phyloP scores from a whole-genome alignment of 1,284 basidiomycete genomes.

The Sphaerobolus stellatus region DNA sequence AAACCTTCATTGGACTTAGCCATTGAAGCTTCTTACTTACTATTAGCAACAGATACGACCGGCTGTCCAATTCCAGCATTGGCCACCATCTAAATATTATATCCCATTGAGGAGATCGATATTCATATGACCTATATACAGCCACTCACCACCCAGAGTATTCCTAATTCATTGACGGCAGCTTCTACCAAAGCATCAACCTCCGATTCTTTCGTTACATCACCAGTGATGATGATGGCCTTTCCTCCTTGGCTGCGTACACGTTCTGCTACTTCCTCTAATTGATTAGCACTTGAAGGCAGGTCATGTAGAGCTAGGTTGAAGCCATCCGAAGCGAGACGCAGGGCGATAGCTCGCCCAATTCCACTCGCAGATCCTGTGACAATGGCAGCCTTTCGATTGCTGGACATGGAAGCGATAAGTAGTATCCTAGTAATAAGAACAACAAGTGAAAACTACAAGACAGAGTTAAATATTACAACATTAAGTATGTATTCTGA shows the following conservation, averaged over 20 bases:
- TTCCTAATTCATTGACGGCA: not conserved
- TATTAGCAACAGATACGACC: not conserved
- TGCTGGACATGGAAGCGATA: too few species aligned
- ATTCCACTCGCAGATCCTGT: conserved; percentile 23
- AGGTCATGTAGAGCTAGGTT: conserved; percentile 3
- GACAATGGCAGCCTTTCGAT: conserved; percentile 20
- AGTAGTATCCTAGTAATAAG: too few species aligned
- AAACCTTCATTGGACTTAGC: not conserved
- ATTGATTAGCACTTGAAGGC: not conserved
- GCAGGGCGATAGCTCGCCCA: conserved; percentile 19
- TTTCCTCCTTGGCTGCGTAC: too few species aligned
- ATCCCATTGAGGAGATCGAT: not conserved
- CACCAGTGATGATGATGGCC: not conserved
- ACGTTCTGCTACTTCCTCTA: too few species aligned
- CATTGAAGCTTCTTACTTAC: not conserved
- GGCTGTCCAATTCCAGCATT: not conserved
- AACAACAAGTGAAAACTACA: too few species aligned
- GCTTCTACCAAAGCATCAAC: not conserved
- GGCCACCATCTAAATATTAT: not conserved
- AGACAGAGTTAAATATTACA: too few species aligned
- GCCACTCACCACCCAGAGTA: not conserved
- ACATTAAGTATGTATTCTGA: too few species aligned
- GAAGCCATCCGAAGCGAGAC: conserved; percentile 8
- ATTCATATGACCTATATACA: not conserved
- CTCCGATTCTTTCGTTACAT: not conserved